Evolutionary conservation across 345 rosid genomes (phyloP).

Genomic region (Salix dunnii): DNA sequence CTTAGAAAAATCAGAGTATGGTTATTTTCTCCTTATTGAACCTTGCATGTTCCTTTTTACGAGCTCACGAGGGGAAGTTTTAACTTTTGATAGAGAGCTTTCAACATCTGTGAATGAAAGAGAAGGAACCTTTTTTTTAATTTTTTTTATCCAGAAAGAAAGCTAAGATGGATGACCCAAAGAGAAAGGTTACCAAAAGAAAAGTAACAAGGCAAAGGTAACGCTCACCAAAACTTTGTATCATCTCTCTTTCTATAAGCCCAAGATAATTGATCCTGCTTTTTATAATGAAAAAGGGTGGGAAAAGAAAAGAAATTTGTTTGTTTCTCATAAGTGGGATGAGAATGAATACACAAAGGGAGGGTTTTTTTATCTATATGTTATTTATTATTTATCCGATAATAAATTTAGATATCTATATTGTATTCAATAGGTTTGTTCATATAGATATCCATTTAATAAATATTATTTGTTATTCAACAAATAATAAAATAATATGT

Average conservation of each 20-base stretch:
- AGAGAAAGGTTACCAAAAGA: constrained; percentile 7
- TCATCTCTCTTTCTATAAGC: constrained; percentile 6
- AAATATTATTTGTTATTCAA: too few species aligned
- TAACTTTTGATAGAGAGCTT: neutral
- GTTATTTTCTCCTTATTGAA: neutral
- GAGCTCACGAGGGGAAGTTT: neutral
- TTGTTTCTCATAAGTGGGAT: neutral
- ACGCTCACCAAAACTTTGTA: neutral
- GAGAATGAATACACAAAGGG: too few species aligned
- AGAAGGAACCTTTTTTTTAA: neutral
- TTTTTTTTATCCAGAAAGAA: neutral
- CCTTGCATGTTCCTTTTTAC: neutral
- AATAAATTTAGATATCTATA: too few species aligned
- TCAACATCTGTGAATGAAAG: neutral
- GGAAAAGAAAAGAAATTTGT: neutral
- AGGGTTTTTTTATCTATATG: too few species aligned
- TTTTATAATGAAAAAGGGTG: neutral
- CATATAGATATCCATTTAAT: too few species aligned
- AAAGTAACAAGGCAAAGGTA: constrained; percentile 2
- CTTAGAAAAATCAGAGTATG: neutral
- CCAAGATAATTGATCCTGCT: constrained; percentile 6
- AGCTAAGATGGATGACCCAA: neutral
- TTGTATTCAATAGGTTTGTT: too few species aligned
- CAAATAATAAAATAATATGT: too few species aligned
- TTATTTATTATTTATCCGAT: too few species aligned